These are phyloP conservation scores for Yamadazyma tumulicola DNA, from an alignment of 805 yeast genomes.

Conservation along the genomic window DNA sequence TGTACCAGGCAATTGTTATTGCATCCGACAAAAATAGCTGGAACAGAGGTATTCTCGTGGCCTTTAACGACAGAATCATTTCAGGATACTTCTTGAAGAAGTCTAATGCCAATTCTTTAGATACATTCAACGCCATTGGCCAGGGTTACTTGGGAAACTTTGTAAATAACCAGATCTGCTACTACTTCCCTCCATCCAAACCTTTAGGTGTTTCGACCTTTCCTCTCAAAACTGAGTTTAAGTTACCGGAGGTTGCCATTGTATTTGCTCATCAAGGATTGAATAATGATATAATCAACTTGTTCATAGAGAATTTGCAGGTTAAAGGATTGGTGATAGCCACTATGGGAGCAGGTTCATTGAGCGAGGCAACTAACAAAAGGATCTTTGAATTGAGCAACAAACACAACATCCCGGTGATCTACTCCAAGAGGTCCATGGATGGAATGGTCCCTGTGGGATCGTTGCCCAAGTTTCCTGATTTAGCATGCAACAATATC, in stretches of 20 bases:
- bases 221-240: constrained; percentile 21
- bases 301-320: constrained; percentile 42
- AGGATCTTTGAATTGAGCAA: constrained; percentile 37
- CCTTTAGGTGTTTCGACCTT: constrained; percentile 46
- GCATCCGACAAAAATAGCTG: constrained; percentile 50
- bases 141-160: constrained; percentile 71
- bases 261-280: constrained; percentile 62
- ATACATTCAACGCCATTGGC: constrained; percentile 64
- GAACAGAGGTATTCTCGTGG: constrained; percentile 60
- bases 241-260: constrained; percentile 49
- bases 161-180: constrained; percentile 62
- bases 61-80: constrained; percentile 64
- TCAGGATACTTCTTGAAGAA: constrained; percentile 70
- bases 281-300: constrained; percentile 43
- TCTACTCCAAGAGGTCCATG: constrained; percentile 64
- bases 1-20: constrained; percentile 65
- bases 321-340: constrained; percentile 61
- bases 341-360: constrained; percentile 69
- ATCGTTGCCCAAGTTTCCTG: constrained; percentile 27
- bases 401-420: constrained; percentile 45
- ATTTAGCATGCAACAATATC: constrained; percentile 29
- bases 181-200: constrained; percentile 58
- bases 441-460: constrained; percentile 69
- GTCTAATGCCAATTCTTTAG: constrained; percentile 66
- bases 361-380: constrained; percentile 48